phyloP scores from a whole-genome alignment of 169 alveolate genomes.

The Plasmodium knowlesi region DNA sequence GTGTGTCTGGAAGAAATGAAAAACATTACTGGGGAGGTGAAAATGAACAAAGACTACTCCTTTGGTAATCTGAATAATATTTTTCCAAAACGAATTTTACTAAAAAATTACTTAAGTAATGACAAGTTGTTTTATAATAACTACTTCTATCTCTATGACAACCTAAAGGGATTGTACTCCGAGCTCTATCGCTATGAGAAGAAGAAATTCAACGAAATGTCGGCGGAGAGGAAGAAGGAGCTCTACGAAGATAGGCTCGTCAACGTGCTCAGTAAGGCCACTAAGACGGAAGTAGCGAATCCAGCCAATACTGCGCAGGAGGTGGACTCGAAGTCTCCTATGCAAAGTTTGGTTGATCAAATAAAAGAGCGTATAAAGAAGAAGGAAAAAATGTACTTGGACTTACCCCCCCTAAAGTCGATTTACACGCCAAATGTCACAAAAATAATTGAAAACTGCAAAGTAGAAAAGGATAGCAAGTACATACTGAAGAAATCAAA shows the following conservation, averaged over 20 bases:
- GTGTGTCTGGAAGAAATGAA: slow-evolving; percentile 71
- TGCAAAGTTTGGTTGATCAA: neutral
- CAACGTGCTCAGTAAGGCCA: neutral
- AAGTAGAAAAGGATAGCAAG: slow-evolving; percentile 55
- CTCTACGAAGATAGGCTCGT: neutral
- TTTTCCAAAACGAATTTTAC: neutral
- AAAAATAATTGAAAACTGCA: slow-evolving; percentile 58
- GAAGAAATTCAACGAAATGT: slow-evolving; percentile 39
- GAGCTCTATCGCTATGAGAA: slow-evolving; percentile 71
- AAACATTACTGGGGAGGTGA: slow-evolving; percentile 64
- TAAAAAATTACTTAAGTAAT: slow-evolving; percentile 57
- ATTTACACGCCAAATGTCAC: slow-evolving; percentile 32
- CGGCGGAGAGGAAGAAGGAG: slow-evolving; percentile 21
- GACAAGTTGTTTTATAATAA: slow-evolving; percentile 53
- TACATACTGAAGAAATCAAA: slow-evolving; percentile 54
- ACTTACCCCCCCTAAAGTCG: slow-evolving; percentile 57
- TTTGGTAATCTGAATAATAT: slow-evolving; percentile 45
- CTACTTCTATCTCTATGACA: slow-evolving; percentile 39
- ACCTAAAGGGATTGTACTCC: slow-evolving; percentile 27
- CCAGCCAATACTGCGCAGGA: neutral
- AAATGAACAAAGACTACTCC: slow-evolving; percentile 68
- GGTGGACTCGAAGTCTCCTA: neutral
- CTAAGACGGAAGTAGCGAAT: neutral
- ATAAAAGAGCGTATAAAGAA: neutral
- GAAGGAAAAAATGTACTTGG: neutral